Base-by-base conservation (phyloP, 208 protist species). In the Trichomonas tenax region DNA sequence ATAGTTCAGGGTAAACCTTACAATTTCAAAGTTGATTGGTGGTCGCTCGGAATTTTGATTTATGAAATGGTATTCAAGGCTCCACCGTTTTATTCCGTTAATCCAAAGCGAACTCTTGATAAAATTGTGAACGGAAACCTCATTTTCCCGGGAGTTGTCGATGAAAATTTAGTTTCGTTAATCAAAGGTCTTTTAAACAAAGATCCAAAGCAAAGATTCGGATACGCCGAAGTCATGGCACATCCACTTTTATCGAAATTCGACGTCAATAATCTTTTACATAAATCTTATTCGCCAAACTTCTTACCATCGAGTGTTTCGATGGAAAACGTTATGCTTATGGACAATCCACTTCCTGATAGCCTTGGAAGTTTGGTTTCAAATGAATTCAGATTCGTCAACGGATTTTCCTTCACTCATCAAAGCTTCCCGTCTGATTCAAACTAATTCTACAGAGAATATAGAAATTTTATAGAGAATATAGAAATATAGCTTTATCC, bases 11-110 rank as follows among this genome's bases (percentile, higher is more conserved):
- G 36, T 44, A 10, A 86, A 41, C 21, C 21, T 8, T 86, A 86
- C 81, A 44, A 26, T 44, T 41, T 4, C 1, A 14, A 36, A 41
- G 81, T 86, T 86, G 98, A 98, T 96, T 98, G 98, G 98, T 98
- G 98, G 98, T 95, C 96, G 38, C 96, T 98, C 14, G 98, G 98
- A 48, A 98, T 98, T 23, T 96, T 98, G 14, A 81, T 98, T 36
- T 98, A 97, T 96, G 98, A 98, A 95, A 98, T 98, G 98, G 81
- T 98, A 21, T 97, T 97, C 44, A 97, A 97, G 0, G n/a, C 96
- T 51, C 97, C 98, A 81, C 97, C 98, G 45, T 98, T 98, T 49
- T 98, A 98, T 89, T 96, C 63, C 48, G 96, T 98, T 48, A 98
- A 98, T 96, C 34, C 95, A 23, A 96, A 96, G 26, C 82, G 95